These are phyloP conservation scores for Lippia alba DNA, from an alignment of 305 asterid species.

Conservation along the genomic window DNA sequence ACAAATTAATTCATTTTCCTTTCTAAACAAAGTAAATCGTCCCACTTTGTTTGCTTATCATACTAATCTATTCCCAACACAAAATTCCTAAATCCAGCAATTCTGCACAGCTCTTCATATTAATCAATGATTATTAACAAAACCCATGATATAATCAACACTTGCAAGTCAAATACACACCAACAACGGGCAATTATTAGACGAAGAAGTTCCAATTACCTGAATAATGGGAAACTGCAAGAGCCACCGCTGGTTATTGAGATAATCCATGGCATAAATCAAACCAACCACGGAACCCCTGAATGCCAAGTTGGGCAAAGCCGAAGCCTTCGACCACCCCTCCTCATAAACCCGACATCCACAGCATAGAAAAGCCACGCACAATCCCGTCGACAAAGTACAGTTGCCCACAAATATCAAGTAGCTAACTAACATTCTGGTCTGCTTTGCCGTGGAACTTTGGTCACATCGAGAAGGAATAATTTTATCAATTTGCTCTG, in stretches of 20 bases:
- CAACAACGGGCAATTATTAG: background rate
- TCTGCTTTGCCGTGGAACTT: no score
- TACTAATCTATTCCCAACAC: background rate
- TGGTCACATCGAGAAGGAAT: conserved; percentile 49
- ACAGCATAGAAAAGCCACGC: no score
- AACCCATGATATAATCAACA: background rate
- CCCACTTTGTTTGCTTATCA: background rate
- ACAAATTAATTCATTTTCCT: no score
- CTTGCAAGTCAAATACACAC: no score
- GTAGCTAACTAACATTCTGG: no score
- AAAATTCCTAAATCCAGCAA: background rate
- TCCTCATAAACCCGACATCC: no score
- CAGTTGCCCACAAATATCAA: no score
- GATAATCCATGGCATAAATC: no score
- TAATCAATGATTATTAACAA: background rate
- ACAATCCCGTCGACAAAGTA: no score
- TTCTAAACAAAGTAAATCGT: background rate
- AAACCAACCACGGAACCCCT: conserved; percentile 50
- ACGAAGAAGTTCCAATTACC: background rate
- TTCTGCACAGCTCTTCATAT: background rate
- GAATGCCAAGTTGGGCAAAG: conserved; percentile 54
- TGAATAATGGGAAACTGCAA: background rate
- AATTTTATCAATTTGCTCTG: background rate
- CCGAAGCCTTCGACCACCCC: conserved; percentile 2
- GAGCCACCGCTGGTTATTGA: no score